phyloP scores from a whole-genome alignment of 805 yeast species.

The Tetrapisispora taiwanensis region DNA sequence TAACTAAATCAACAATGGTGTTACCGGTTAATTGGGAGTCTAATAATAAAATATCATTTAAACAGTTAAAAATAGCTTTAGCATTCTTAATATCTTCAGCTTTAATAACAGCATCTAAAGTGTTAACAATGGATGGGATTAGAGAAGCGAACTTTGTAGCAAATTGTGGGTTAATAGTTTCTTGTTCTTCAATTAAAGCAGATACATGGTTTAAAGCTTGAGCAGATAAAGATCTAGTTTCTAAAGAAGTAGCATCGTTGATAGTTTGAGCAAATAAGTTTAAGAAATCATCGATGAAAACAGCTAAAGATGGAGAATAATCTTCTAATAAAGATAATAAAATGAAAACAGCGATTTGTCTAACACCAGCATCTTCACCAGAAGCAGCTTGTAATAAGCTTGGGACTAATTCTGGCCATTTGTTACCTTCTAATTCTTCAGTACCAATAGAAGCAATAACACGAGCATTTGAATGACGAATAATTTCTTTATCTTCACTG shows the following conservation, averaged over 20 bases:
- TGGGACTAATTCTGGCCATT: slow-evolving; percentile 74
- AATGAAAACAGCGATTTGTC: slow-evolving; percentile 78
- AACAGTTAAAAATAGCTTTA: slow-evolving; percentile 68
- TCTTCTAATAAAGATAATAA: slow-evolving; percentile 70
- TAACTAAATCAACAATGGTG: slow-evolving; percentile 55
- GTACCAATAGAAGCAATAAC: slow-evolving; percentile 80
- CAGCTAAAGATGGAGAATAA: slow-evolving; percentile 45
- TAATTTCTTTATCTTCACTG: slow-evolving; percentile 48
- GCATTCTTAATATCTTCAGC: slow-evolving; percentile 65
- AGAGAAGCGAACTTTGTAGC: slow-evolving; percentile 48
- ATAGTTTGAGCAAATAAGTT: slow-evolving; percentile 61
- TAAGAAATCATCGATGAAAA: slow-evolving; percentile 57
- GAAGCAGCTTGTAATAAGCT: slow-evolving; percentile 59
- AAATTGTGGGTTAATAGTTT: slow-evolving; percentile 37
- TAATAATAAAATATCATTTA: slow-evolving; percentile 66
- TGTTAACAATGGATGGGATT: slow-evolving; percentile 73
- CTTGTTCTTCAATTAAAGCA: slow-evolving; percentile 52
- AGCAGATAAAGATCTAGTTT: slow-evolving; percentile 74
- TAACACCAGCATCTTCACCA: slow-evolving; percentile 41
- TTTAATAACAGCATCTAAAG: slow-evolving; percentile 62
- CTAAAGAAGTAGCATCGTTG: slow-evolving; percentile 50
- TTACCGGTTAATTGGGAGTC: slow-evolving; percentile 76
- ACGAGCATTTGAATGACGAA: slow-evolving; percentile 84
- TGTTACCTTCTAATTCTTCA: slow-evolving; percentile 52
- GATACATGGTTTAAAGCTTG: slow-evolving; percentile 65